These are phyloP conservation scores for Penicillium hordei DNA, from an alignment of 2,329 filamentous ascomycete genomes.

Conservation along the genomic window DNA sequence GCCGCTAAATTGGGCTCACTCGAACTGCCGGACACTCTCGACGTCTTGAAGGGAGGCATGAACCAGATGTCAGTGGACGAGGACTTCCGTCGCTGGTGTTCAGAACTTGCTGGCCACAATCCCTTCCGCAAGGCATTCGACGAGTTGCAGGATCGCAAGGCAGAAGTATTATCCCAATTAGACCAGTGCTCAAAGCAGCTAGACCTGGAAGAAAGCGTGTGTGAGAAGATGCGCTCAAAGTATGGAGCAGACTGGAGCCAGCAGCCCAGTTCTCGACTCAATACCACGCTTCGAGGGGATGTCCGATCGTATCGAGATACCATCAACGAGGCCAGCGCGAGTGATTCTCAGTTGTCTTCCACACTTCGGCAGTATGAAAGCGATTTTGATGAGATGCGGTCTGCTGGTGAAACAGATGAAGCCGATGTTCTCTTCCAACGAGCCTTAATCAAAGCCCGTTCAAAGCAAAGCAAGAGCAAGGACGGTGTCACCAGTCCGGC, in stretches of 20 bases:
- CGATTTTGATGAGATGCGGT: slow-evolving; percentile 94
- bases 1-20: slow-evolving; percentile 91
- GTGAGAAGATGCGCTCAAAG: slow-evolving; percentile 98
- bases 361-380: slow-evolving; percentile 82
- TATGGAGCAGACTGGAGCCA: slow-evolving; percentile 96
- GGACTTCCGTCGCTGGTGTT: slow-evolving; percentile 91
- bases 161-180: slow-evolving; percentile 68
- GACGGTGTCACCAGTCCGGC: slow-evolving; percentile 62
- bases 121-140: slow-evolving; percentile 78
- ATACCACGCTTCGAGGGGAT: slow-evolving; percentile 81
- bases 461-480: slow-evolving; percentile 56
- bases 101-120: slow-evolving; percentile 83
- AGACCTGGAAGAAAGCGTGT: slow-evolving; percentile 96
- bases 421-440: slow-evolving; percentile 85
- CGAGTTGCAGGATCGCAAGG: slow-evolving; percentile 72
- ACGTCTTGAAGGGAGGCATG: slow-evolving; percentile 88
- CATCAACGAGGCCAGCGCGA: slow-evolving; percentile 82
- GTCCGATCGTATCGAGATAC: slow-evolving; percentile 85
- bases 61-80: slow-evolving; percentile 85
- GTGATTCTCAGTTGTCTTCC: slow-evolving; percentile 77
- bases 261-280: slow-evolving; percentile 87
- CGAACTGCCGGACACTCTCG: slow-evolving; percentile 81
- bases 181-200: slow-evolving; percentile 83
- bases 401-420: slow-evolving; percentile 80
- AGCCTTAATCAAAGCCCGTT: slow-evolving; percentile 76